These are phyloP conservation scores for Salix purpurea DNA, from an alignment of 345 rosid species.

Conservation along the genomic window DNA sequence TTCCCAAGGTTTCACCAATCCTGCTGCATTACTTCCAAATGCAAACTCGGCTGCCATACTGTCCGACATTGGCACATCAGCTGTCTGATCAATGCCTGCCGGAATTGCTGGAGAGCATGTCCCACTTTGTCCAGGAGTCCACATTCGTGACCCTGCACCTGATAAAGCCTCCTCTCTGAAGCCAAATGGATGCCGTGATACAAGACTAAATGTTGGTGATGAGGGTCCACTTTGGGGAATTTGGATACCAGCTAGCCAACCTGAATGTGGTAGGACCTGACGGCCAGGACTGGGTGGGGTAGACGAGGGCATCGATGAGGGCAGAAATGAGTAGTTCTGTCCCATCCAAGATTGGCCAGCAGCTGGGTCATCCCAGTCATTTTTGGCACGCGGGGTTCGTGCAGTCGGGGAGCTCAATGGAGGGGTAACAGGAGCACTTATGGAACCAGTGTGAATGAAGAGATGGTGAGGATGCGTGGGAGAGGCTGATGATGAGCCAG, in stretches of 20 bases:
- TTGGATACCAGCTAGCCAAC: conserved; percentile 78
- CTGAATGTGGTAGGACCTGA: conserved; percentile 69
- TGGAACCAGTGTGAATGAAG: conserved; percentile 73
- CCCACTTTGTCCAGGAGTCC: conserved; percentile 97
- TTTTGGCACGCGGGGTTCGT: conserved; percentile 61
- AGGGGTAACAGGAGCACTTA: conserved; percentile 99
- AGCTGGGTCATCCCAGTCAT: conserved; percentile 66
- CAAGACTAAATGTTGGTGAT: conserved; percentile 90
- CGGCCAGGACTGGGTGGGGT: conserved; percentile 94
- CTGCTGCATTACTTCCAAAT: conserved; percentile 62
- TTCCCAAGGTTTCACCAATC: conserved; percentile 95
- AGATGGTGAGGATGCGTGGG: conserved; percentile 63
- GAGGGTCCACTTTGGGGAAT: conserved; percentile 68
- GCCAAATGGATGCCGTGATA: conserved; percentile 71
- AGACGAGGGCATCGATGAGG: conserved; percentile 54
- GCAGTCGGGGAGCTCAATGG: conserved; percentile 93
- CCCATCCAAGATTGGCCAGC: conserved; percentile 43
- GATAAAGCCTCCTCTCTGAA: conserved; percentile 56
- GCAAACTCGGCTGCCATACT: conserved; percentile 82
- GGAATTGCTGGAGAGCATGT: conserved; percentile 90
- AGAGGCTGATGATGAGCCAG: conserved; percentile 82
- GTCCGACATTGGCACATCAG: conserved; percentile 82
- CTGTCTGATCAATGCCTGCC: conserved; percentile 63
- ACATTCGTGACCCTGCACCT: conserved; percentile 72
- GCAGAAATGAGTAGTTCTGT: conserved; percentile 44